Evolutionary conservation across 345 rosid species (phyloP).

Genomic region (Linum usitatissimum): DNA sequence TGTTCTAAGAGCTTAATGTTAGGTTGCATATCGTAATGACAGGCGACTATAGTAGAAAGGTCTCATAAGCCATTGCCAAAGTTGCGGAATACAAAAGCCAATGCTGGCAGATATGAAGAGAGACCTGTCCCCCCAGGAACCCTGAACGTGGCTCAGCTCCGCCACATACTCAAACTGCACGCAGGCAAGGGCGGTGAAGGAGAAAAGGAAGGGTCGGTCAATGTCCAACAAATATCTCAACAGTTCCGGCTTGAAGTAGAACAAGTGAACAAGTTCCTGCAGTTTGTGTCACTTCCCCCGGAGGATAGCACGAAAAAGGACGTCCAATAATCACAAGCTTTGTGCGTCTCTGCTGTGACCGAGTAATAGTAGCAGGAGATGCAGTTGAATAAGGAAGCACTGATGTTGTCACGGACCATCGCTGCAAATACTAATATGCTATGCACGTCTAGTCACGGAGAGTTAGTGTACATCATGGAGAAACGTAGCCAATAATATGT

Average conservation of each 20-base stretch:
- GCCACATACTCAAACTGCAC: conserved; percentile 57
- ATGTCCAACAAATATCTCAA: conserved; percentile 49
- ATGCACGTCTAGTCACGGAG: background rate
- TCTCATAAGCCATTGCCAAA: conserved; percentile 69
- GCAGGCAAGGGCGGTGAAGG: conserved; percentile 78
- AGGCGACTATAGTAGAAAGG: conserved; percentile 65
- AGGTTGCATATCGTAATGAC: conserved; percentile 11
- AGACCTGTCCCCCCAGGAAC: conserved; percentile 56
- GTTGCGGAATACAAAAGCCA: conserved; percentile 56
- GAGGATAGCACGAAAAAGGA: conserved; percentile 30
- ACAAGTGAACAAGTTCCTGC: conserved; percentile 49
- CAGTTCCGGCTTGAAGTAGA: conserved; percentile 47
- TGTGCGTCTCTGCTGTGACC: background rate
- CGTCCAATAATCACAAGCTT: background rate
- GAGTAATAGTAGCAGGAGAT: conserved; percentile 1
- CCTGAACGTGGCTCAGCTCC: conserved; percentile 61
- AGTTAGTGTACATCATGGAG: background rate
- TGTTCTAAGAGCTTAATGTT: background rate
- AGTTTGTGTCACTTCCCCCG: conserved; percentile 55
- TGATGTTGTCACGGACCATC: background rate
- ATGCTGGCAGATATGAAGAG: conserved; percentile 52
- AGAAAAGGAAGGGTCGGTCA: conserved; percentile 54
- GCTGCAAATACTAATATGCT: background rate
- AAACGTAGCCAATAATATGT: background rate
- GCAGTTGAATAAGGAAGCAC: conserved; percentile 19